Evolutionary conservation across 306 rosid genomes (phyloP), one percentile per base, ranked within the genome.

Genomic region (Gynostemma pentaphyllum): DNA sequence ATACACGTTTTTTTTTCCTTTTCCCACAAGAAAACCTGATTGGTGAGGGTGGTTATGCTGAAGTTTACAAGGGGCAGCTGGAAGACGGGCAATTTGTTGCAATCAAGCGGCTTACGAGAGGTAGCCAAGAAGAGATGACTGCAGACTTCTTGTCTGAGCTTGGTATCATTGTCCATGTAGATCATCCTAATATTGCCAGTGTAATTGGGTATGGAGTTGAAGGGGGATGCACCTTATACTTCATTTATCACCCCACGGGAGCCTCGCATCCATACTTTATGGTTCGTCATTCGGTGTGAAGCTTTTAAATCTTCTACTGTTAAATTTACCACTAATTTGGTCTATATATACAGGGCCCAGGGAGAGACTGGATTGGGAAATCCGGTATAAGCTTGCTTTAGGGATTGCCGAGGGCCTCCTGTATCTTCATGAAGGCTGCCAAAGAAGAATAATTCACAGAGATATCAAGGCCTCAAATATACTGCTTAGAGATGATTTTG

Each of bases 211-310:
- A 88, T 70, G 99, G 97, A 51, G 90, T 88, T 72, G 99, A 94
- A 75, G 99, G 97, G 28, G 99, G 99, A 88, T 94, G 97, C 95
- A 88, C 70, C 94, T 94, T 73, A 95, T 86, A 72, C 99, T 94
- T 76, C 84, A 88, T 44, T 69, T 94, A 71, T 94, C 99, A 76
- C 97, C 97, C 61, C 94, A 82, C 72, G 99, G 99, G 46, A 86
- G 95, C 77, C 75, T 94, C 15, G 72, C 97, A 32, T 85, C 95
- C 46, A 74, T 94, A 66, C 95, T 94, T 60, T 88, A 94, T 32
- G 99, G 99, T 88, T 72, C 69, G 82, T 63, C 56, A 16, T 39
- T 52, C 62, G 65, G 44, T 53, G 28, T 45, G 26, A 54, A 59
- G 48, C 68, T 46, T 48, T 48, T 69, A 40, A 62, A 54, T 28